A percentile compares a stretch with the other conserved stretches of the same genome.
phyloP scores from a whole-genome alignment of 768 basidiomycete genomes.

The Suillus occidentalis region DNA sequence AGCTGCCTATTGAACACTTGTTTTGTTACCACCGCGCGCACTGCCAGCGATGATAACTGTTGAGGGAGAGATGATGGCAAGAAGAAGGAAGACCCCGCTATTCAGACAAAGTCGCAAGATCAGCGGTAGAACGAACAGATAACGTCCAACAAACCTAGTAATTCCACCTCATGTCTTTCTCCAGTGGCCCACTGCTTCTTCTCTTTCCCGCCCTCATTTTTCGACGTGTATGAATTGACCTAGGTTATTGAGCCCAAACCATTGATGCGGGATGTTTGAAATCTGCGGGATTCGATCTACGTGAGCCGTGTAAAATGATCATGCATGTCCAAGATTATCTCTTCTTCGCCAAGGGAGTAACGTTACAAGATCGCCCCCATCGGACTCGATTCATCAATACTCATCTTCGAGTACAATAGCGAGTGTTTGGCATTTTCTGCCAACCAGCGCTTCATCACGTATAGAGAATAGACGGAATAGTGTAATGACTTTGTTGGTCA shows the following conservation, averaged over 20 bases:
- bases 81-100: not conserved
- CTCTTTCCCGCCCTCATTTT: constrained; percentile 9
- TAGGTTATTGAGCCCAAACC: constrained; percentile 9
- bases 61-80: not conserved
- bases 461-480: constrained; percentile 9
- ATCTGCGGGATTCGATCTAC: constrained; percentile 7
- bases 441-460: constrained; percentile 7
- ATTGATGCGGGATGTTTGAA: constrained; percentile 9
- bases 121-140: not conserved
- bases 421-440: constrained; percentile 7
- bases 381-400: too few relatives aligned
- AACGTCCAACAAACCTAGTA: not conserved
- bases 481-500: constrained; percentile 12
- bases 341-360: not conserved
- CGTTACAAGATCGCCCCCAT: too few relatives aligned
- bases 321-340: constrained; percentile 7
- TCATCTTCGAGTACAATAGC: not conserved
- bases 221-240: constrained; percentile 9
- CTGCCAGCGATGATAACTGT: not conserved
- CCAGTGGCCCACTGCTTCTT: constrained; percentile 1
- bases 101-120: not conserved
- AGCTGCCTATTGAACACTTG: not conserved
- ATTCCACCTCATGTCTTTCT: constrained; percentile 1
- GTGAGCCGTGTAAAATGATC: constrained; percentile 11
- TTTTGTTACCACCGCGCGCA: not conserved